Conservation (phyloP, 257 asterid genomes). For the Schizonepeta tenuifolia region DNA sequence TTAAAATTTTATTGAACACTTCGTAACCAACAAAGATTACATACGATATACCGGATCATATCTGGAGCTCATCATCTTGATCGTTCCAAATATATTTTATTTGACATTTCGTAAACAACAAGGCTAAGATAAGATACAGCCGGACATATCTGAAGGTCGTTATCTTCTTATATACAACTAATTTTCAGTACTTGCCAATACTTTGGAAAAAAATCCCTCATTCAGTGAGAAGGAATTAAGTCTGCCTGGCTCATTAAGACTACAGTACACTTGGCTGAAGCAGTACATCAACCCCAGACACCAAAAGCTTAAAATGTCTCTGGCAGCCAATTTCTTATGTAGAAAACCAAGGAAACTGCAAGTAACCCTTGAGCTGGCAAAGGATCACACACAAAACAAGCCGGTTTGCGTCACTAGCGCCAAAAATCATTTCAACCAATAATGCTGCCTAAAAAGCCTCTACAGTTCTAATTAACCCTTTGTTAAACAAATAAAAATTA, state of each 20-base stretch:
- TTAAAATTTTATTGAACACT: slow-evolving; percentile 21
- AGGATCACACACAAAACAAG: neutral
- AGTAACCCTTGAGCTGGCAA: slow-evolving; percentile 2
- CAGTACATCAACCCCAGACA: slow-evolving; percentile 15
- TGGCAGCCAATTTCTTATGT: neutral
- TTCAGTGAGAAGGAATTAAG: neutral
- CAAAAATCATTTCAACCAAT: slow-evolving; percentile 22
- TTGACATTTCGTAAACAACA: slow-evolving; percentile 26
- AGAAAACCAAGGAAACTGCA: slow-evolving; percentile 14
- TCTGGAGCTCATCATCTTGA: slow-evolving; percentile 26
- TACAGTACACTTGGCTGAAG: slow-evolving; percentile 18
- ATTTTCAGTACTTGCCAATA: slow-evolving; percentile 21
- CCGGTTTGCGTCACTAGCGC: slow-evolving; percentile 29
- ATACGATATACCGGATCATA: slow-evolving; percentile 34
- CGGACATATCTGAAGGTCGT: slow-evolving; percentile 31
- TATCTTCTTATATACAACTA: slow-evolving; percentile 16
- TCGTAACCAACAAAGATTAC: slow-evolving; percentile 29
- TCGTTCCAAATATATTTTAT: neutral
- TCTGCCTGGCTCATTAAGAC: slow-evolving; percentile 25
- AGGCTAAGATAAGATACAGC: slow-evolving; percentile 34
- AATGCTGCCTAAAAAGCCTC: slow-evolving; percentile 7
- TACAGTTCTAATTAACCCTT: neutral
- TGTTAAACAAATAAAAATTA: neutral
- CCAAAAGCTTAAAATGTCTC: slow-evolving; percentile 24
- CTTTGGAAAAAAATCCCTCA: slow-evolving; percentile 20